Conservation (phyloP, 306 rosid genomes). For the Vicia sativa region DNA sequence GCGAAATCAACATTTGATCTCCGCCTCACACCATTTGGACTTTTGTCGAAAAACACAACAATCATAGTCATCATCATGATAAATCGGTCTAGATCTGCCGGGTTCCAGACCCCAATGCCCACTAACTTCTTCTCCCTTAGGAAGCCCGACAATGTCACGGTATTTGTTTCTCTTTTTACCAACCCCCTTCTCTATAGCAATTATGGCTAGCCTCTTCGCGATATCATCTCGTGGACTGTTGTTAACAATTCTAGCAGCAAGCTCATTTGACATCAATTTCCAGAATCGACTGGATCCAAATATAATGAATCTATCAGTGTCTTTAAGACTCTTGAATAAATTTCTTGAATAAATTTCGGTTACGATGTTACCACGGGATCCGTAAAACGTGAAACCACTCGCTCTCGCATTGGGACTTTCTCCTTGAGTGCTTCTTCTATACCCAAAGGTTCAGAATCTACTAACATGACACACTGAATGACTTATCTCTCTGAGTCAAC, state of each 20-base stretch:
- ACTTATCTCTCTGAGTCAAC: too few relatives aligned
- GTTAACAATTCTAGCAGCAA: not conserved
- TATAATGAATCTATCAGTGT: not conserved
- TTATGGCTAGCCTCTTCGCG: not conserved
- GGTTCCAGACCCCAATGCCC: not conserved
- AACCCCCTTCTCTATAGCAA: not conserved
- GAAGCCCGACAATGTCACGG: not conserved
- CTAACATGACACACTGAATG: too few relatives aligned
- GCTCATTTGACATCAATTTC: not conserved
- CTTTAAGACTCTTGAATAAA: not conserved
- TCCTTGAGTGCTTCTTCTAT: too few relatives aligned
- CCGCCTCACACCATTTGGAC: not conserved
- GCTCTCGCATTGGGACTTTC: not conserved
- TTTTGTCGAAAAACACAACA: not conserved
- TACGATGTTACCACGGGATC: not conserved
- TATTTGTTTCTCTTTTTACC: not conserved
- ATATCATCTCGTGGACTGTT: not conserved
- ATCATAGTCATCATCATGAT: slow-evolving; percentile 1
- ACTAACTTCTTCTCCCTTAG: not conserved
- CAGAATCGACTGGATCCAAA: slow-evolving; percentile 7
- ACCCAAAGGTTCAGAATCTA: too few relatives aligned
- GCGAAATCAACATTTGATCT: not conserved
- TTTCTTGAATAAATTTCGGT: not conserved
- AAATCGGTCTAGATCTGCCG: not conserved
- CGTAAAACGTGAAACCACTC: not conserved